Conservation (phyloP, 2,329 filamentous ascomycete genomes). For the Paraphoma chrysanthemicola region DNA sequence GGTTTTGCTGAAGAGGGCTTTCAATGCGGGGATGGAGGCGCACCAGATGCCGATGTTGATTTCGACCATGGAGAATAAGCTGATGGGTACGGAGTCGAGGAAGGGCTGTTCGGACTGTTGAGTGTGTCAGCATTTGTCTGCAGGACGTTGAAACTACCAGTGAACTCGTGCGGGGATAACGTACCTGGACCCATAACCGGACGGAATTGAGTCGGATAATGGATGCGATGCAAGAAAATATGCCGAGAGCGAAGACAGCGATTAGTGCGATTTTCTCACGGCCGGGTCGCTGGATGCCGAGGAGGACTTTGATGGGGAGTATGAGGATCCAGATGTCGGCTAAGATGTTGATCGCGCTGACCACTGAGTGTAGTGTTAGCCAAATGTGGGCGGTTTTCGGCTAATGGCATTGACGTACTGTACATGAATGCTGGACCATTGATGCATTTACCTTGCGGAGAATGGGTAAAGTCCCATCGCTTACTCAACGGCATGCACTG, state of each 20-base stretch:
- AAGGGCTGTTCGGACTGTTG: constrained; percentile 52
- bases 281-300: constrained; percentile 78
- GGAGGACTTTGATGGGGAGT: constrained; percentile 83
- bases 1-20: constrained; percentile 64
- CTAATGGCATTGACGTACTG: constrained; percentile 16
- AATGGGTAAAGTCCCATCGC: constrained; percentile 37
- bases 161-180: not conserved
- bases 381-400: not conserved
- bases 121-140: constrained; percentile 7
- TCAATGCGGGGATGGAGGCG: constrained; percentile 85
- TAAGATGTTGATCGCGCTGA: constrained; percentile 83
- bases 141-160: too few relatives aligned
- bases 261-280: constrained; percentile 87
- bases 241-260: constrained; percentile 80
- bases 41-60: constrained; percentile 88
- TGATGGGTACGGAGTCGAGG: constrained; percentile 77
- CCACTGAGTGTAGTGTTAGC: constrained; percentile 10
- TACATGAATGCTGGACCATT: constrained; percentile 41
- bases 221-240: constrained; percentile 89
- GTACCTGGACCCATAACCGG: constrained; percentile 41
- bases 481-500: constrained; percentile 40
- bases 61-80: constrained; percentile 92
- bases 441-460: constrained; percentile 34
- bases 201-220: constrained; percentile 61
- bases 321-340: constrained; percentile 86